phyloP scores from a whole-genome alignment of 148 eudicot genomes.

The Bassia scoparia region DNA sequence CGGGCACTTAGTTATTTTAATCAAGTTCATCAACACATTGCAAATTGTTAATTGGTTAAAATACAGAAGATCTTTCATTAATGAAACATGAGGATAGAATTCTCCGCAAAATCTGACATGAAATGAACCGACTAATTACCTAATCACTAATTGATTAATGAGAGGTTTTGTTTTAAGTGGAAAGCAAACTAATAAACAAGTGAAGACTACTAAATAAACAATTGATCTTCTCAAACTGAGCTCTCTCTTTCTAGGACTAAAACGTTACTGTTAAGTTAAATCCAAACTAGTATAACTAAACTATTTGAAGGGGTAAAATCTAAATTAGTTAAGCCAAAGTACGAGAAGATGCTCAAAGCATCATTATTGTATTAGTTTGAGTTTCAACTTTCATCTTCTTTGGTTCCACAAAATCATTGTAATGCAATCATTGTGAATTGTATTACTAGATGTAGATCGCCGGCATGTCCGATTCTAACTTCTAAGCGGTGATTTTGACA shows the following conservation, averaged over 20 bases:
- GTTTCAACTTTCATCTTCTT: no score
- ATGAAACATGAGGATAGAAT: background rate
- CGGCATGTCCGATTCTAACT: no score
- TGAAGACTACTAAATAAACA: background rate
- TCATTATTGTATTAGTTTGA: no score
- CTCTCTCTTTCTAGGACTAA: background rate
- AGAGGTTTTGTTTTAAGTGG: background rate
- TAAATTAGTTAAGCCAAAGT: no score
- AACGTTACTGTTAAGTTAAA: background rate
- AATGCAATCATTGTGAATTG: no score
- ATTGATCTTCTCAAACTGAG: background rate
- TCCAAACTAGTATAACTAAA: background rate
- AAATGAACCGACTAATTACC: slow-evolving; percentile 9
- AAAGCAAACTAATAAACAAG: background rate
- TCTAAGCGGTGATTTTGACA: no score
- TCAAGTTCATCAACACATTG: background rate
- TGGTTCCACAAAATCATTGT: no score
- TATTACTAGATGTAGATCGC: no score
- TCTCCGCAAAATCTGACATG: slow-evolving; percentile 5
- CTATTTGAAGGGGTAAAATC: no score
- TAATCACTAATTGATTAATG: slow-evolving; percentile 2
- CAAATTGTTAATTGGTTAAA: background rate
- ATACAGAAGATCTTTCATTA: background rate
- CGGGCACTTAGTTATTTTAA: no score
- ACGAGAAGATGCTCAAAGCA: no score